Evolutionary conservation across 1,284 basidiomycete species (phyloP), one percentile per base, ranked within the genome.

Genomic region (Ustilago lituana): DNA sequence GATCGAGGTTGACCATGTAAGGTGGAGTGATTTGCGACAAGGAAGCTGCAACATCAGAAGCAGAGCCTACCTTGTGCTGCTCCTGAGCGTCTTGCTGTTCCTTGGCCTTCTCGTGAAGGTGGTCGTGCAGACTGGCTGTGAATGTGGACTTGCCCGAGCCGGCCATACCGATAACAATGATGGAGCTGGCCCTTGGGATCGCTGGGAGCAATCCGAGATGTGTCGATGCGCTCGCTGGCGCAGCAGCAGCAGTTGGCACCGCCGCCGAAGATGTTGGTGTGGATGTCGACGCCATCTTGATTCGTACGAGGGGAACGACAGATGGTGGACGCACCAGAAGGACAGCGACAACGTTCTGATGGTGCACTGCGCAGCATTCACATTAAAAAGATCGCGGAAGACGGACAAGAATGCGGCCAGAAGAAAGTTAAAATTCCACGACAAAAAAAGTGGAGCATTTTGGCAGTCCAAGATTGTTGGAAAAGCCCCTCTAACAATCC

Each of bases 121-220:
- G 67, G 11, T 62, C 51, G 19, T 74, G 63, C 10, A 80, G 64
- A 39, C 62, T 64, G 11, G 73, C 92, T 26, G 98, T 92, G 82
- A 99, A 92, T 1, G 96, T 98, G 4, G 95, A 96, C 85, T 98
- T 98, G 70, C 96, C 93, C 9, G 91, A 92, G 8, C 92, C 92
- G 0, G 92, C 92, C 92, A 94, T 94, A 17, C 94, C 94, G 41
- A 83, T 78, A 39, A 81, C 74, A 36, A 83, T 77, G 50, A 83
- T 68, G 9, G 79, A 64, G 26, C 77, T 81, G 6, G 76, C 79
- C n/a, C 70, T 48, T 32, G 78, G 73, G 14, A 74, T 58, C 10
- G 73, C 68, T 20, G 74, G 73, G n/a, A 78, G 66, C 3, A 71
- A 49, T 2, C 57, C 56, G 9, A 65, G 43, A 36, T 65, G 62